These are phyloP conservation scores for Entonaema liquescens DNA, from an alignment of 495 filamentous ascomycete species.

Conservation along the genomic window DNA sequence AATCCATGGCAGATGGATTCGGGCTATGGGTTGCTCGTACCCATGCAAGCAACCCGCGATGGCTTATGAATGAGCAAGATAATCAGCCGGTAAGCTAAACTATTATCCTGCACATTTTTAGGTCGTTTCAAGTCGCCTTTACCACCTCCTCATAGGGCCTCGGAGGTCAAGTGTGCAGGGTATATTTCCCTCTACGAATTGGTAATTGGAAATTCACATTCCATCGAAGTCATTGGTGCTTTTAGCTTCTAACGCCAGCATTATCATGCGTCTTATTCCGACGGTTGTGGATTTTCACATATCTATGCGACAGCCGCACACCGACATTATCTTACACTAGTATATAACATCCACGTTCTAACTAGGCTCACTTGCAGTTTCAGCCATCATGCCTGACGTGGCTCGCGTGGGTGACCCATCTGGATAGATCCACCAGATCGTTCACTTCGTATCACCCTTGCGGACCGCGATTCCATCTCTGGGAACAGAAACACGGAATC, in stretches of 20 bases:
- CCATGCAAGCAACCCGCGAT: conserved; percentile 27
- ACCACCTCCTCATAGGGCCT: conserved; percentile 13
- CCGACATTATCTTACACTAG: conserved; percentile 28
- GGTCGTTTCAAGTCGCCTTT: conserved; percentile 36
- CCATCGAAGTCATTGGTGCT: conserved; percentile 6
- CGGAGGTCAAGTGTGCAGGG: conserved; percentile 18
- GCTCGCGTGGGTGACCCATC: conserved; percentile 24
- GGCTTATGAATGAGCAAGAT: conserved; percentile 32
- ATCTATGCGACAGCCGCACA: conserved; percentile 27
- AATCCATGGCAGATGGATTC: conserved; percentile 37
- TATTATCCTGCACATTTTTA: conserved; percentile 25
- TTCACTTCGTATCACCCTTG: conserved; percentile 13
- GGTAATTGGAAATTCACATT: conserved; percentile 15
- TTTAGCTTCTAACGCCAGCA: conserved; percentile 11
- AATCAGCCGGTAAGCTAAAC: conserved; percentile 35
- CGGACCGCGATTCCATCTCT: conserved; percentile 24
- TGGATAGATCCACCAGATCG: conserved; percentile 20
- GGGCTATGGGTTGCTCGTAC: conserved; percentile 25
- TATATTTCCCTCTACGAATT: conserved; percentile 25
- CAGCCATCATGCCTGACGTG: conserved; percentile 38
- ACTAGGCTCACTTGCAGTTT: conserved; percentile 35
- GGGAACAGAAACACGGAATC: conserved; percentile 4
- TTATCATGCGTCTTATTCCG: conserved; percentile 14
- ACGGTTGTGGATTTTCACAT: conserved; percentile 11
- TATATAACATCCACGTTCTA: conserved; percentile 36